Percentiles rank a stretch among this genome's conserved stretches.
These are phyloP conservation scores for Colletotrichum tropicicola DNA, from an alignment of 2,329 filamentous ascomycete species.

Conservation along the genomic window DNA sequence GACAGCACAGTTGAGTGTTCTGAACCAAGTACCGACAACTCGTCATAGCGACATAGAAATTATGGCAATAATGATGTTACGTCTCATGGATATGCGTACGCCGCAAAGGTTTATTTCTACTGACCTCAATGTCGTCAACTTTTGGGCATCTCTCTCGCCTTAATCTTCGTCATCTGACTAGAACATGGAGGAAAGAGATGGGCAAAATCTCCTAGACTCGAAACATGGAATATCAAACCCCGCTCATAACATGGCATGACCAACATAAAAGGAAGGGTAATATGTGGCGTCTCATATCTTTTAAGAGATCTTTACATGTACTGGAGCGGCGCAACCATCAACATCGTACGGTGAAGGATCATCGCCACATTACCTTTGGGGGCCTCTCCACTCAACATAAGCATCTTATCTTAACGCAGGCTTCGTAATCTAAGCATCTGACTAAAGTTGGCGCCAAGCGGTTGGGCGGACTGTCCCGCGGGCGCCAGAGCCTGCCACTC, in stretches of 20 bases:
- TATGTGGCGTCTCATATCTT: too few relatives aligned
- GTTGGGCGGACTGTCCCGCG: too few relatives aligned
- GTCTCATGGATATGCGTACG: too few relatives aligned
- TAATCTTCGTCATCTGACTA: neutral
- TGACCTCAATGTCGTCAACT: too few relatives aligned
- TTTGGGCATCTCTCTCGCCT: too few relatives aligned
- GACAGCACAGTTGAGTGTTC: too few relatives aligned
- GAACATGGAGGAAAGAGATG: neutral
- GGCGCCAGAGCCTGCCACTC: too few relatives aligned
- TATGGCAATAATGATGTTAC: too few relatives aligned
- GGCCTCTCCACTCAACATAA: neutral
- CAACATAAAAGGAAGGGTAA: neutral
- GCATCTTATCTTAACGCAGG: neutral
- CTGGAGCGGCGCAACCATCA: neutral
- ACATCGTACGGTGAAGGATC: neutral
- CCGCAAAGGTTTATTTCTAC: too few relatives aligned
- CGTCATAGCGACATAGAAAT: too few relatives aligned
- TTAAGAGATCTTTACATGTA: too few relatives aligned
- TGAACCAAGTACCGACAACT: too few relatives aligned
- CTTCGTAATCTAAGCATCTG: neutral
- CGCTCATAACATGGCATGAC: neutral
- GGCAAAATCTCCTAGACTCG: neutral
- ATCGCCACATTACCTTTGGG: neutral
- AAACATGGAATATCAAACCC: neutral
- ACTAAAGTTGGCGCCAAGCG: neutral